phyloP scores from a whole-genome alignment of 78 protist species.

The Dictyostelium firmibasis region DNA sequence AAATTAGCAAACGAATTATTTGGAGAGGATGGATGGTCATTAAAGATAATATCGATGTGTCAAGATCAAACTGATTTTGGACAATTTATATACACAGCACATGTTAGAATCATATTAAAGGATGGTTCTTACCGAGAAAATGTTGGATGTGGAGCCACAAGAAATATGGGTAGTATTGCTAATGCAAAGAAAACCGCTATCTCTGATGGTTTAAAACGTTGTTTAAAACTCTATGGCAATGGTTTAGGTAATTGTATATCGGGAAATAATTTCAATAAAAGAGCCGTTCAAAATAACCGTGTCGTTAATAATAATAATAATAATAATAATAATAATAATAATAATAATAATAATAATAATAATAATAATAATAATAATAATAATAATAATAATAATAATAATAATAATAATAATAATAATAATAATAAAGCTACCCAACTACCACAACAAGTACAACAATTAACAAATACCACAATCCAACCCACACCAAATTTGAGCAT shows the following conservation, averaged over 20 bases:
- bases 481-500: not conserved
- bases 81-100: not conserved
- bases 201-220: not conserved
- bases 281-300: too few relatives aligned
- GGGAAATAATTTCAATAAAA: not conserved
- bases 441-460: not conserved
- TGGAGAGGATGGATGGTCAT: slow-evolving; percentile 17
- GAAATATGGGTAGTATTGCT: not conserved
- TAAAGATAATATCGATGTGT: not conserved
- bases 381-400: not conserved
- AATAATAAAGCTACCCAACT: not conserved
- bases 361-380: too few relatives aligned
- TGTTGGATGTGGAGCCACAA: not conserved
- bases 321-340: too few relatives aligned
- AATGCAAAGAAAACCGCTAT: slow-evolving; percentile 21
- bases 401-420: not conserved
- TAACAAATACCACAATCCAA: not conserved
- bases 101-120: not conserved
- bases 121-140: slow-evolving; percentile 38
- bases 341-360: too few relatives aligned
- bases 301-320: too few relatives aligned
- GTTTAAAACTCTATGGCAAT: not conserved
- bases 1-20: not conserved
- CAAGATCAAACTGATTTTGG: not conserved
- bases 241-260: slow-evolving; percentile 4